These are phyloP conservation scores for Brettanomyces bruxellensis DNA, from an alignment of 805 yeast species.

Conservation along the genomic window DNA sequence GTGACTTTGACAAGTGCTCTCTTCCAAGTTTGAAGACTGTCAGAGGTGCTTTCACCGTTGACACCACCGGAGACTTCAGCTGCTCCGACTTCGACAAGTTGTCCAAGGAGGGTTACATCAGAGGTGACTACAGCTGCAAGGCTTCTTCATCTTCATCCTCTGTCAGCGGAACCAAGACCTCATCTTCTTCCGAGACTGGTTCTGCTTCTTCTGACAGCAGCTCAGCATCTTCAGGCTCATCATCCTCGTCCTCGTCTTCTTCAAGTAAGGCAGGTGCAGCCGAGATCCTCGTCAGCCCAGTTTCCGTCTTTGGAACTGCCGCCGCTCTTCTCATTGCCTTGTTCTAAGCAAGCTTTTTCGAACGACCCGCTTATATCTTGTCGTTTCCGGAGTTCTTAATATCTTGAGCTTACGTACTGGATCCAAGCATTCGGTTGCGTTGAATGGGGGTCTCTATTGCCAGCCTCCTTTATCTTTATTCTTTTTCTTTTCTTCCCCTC, in stretches of 20 bases:
- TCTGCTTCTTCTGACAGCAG: conserved; percentile 20
- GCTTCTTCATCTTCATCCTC: conserved; percentile 50
- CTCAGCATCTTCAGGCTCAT: conserved; percentile 12
- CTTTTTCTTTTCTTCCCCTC: conserved; percentile 1
- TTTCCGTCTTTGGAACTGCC: conserved; percentile 38
- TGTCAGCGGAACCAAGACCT: conserved; percentile 20
- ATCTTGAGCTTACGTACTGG: too few species aligned
- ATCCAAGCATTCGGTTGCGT: too few species aligned
- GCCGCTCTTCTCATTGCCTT: conserved; percentile 44
- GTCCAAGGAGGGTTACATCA: conserved; percentile 72
- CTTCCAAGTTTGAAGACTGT: conserved; percentile 68
- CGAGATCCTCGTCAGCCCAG: conserved; percentile 18
- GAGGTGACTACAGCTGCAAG: conserved; percentile 82
- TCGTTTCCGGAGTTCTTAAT: too few species aligned
- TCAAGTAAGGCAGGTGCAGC: conserved; percentile 23
- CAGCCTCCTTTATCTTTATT: not conserved
- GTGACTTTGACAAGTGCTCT: conserved; percentile 74
- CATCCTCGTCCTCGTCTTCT: conserved; percentile 23
- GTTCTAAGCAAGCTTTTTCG: conserved; percentile 27
- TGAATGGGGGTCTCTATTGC: not conserved
- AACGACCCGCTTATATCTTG: not conserved
- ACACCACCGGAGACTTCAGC: conserved; percentile 67
- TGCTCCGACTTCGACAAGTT: conserved; percentile 69
- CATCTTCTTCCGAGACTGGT: conserved; percentile 28
- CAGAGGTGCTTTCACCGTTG: conserved; percentile 85